Base-by-base conservation (phyloP, 495 filamentous ascomycete genomes). In the Sabuloglossum arenarium region DNA sequence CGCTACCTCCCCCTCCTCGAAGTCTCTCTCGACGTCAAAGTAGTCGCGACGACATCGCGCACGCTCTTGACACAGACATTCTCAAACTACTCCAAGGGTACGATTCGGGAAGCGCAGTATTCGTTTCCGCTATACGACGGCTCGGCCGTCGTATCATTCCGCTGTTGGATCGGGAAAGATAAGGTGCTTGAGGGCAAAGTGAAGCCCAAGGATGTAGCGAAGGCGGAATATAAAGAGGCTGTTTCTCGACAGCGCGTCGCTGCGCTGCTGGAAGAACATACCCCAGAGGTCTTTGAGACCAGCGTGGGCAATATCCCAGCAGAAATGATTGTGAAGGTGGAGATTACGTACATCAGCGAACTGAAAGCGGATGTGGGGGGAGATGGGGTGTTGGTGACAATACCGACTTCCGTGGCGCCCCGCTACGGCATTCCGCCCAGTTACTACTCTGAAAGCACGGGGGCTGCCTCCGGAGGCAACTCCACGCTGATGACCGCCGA, bases 331-430 rank as follows among this genome's bases (percentile, higher is more conserved):
- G 65, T 67, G 2, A 61, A 60, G 30, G 11, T 32, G 11, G 30
- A 32, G 30, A 32, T 11, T 5, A 32, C 30, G 5, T 32, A 32
- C 30, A 49, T 61, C 30, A 61, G 34, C 30, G 56, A 62, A 19
- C 60, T 67, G 1, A 67, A 66, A 47, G 29, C 52, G 0, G 58
- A 64, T 31, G 42, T 37, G 4, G 58, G 47, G 6, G 58, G 56
- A 0, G 59, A 60, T 27, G 64, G 61, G 0, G 24, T 61, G 0
- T 34, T 61, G 3, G 54, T 67, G 19, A 67, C 59, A 11, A 55
- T 67, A 42, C 65, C 65, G 23, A 65, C 62, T 1, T 62, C 57
- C 24, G 54, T 67, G 10, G 65, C 63, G 4, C 63, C 65, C 0
- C 23, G 65, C 45, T 67, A 67, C 55, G 65, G 65, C 12, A 16